phyloP scores from a whole-genome alignment of 768 basidiomycete genomes.

The Tephrocybe sp. region DNA sequence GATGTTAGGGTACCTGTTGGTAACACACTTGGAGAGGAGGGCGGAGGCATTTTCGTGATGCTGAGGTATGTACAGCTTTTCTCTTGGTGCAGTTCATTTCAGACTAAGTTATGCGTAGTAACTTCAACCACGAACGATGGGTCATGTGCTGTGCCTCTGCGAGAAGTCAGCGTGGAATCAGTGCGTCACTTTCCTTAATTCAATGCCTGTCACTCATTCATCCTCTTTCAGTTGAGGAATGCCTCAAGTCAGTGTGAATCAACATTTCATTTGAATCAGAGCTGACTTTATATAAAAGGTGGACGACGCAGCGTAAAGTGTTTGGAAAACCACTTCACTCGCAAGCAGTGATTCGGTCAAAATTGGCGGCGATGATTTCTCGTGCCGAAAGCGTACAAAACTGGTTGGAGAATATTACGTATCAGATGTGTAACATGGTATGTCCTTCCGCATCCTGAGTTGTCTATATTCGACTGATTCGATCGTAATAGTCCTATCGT shows the following conservation, averaged over 20 bases:
- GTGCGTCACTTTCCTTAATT: conserved; percentile 6
- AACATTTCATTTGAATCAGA: background rate
- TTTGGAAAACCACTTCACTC: conserved; percentile 86
- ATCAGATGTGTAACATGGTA: conserved; percentile 84
- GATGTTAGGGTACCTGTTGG: conserved; percentile 83
- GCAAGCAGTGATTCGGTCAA: conserved; percentile 84
- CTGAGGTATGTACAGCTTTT: conserved; percentile 18
- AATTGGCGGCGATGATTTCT: conserved; percentile 88
- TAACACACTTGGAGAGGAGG: conserved; percentile 65
- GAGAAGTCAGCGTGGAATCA: conserved; percentile 18
- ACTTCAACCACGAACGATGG: conserved; percentile 96
- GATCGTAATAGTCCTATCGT: conserved; percentile 46
- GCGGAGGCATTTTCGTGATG: conserved; percentile 31
- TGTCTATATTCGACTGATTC: background rate
- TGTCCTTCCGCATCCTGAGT: background rate
- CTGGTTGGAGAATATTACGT: conserved; percentile 87
- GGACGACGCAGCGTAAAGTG: conserved; percentile 86
- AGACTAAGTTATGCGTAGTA: conserved; percentile 34
- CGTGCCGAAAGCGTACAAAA: conserved; percentile 58
- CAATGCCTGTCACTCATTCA: background rate
- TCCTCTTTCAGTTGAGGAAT: conserved; percentile 64
- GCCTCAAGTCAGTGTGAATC: conserved; percentile 54
- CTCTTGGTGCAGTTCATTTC: too few relatives aligned
- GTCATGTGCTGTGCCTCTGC: conserved; percentile 49
- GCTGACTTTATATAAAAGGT: conserved; percentile 38